phyloP scores from a whole-genome alignment of 2,329 filamentous ascomycete genomes.

The Fusarium burgessii region DNA sequence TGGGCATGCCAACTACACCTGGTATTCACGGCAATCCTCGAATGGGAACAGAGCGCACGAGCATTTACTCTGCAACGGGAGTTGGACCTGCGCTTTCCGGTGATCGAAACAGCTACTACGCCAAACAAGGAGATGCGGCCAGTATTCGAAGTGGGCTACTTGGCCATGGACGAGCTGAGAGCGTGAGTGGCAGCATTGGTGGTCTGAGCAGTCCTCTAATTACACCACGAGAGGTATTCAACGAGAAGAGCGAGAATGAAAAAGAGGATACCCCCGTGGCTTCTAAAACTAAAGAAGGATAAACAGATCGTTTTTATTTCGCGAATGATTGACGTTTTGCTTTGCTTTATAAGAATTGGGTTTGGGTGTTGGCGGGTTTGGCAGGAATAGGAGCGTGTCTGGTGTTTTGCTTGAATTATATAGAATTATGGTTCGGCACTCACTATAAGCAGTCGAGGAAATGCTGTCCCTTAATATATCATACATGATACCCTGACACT shows the following conservation, averaged over 20 bases:
- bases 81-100: conserved; percentile 73
- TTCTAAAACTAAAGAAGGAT: conserved; percentile 38
- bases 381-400: conserved; percentile 31
- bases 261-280: conserved; percentile 30
- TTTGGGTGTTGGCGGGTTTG: conserved; percentile 26
- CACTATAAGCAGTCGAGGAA: conserved; percentile 33
- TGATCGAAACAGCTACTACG: conserved; percentile 86
- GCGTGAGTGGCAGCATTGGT: conserved; percentile 80
- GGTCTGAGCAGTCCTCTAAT: conserved; percentile 72
- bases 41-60: conserved; percentile 73
- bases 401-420: conserved; percentile 31
- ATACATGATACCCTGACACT: conserved; percentile 49
- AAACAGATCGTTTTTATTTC: conserved; percentile 10
- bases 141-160: conserved; percentile 83
- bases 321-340: conserved; percentile 39
- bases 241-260: conserved; percentile 51
- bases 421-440: conserved; percentile 41
- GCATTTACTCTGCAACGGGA: conserved; percentile 83
- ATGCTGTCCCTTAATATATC: conserved; percentile 41
- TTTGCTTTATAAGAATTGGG: conserved; percentile 25
- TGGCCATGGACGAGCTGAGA: conserved; percentile 84
- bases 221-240: conserved; percentile 63
- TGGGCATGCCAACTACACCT: conserved; percentile 58
- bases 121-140: conserved; percentile 75
- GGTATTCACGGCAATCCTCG: conserved; percentile 64